Base-by-base conservation (phyloP, 441 rosid genomes). In the Pelargonium hybrid region DNA sequence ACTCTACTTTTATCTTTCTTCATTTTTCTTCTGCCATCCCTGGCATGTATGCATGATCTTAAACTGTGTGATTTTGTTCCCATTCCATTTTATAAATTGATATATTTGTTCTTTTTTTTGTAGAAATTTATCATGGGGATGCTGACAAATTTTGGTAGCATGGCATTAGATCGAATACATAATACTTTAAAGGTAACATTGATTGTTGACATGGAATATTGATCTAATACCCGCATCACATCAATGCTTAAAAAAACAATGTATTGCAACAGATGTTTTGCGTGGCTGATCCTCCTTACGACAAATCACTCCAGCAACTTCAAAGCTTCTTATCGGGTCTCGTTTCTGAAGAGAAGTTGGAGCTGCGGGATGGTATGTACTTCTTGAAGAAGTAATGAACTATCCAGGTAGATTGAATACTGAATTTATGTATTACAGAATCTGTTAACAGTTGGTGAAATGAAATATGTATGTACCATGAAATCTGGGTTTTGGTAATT, bases 121-220 rank as follows among this genome's bases (percentile, higher is more conserved):
- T 82, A 94, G 98, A 90, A 94, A 88, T 94, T 87, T 67, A 94
- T 94, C 72, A 69, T 84, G 90, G 98, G 96, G 71, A 94, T 92
- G 98, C 98, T 92, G 69, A 92, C 94, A 69, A 89, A 94, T 79
- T 89, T 94, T 37, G 92, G 97, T 29, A 86, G 86, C 85, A 90
- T 90, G 97, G 84, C 91, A 64, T 77, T 88, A 73, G 97, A 92
- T 73, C 81, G 90, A 77, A 94, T 92, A 77, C 98, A 94, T 66
- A 90, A 92, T 73, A 90, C 91, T 23, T 94, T 92, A 61, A 92
- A 92, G 93, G 97, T 90, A 80, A 84, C 74, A 48, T n/a, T 48
- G 37, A 66, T 71, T 48, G 21, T 75, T 21, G 41, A 41, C 34
- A 57, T 31, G 25, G 7, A 29, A 18, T 18, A 0, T 11, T 25